Base-by-base conservation (phyloP, 768 basidiomycete species). In the Lactifluus piperatus region DNA sequence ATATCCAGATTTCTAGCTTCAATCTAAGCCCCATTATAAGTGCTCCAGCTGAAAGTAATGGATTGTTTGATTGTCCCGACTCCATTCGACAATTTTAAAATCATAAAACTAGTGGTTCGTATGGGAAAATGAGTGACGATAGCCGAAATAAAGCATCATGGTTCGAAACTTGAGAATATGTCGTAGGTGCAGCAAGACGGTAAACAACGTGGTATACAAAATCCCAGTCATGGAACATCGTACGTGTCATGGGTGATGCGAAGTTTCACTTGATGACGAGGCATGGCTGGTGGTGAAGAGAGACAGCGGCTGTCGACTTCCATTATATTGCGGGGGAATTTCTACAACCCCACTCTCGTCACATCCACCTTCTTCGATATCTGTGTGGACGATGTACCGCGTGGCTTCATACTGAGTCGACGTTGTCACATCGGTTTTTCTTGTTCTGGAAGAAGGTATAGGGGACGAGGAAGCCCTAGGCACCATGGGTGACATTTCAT, bases 311-410 rank as follows among this genome's bases (percentile, higher is more conserved):
- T 65, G 71, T 20, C 77, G 77, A 36, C 79, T 73, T 60, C 81
- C 84, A 26, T 77, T 76, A 66, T 90, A 90, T 68, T 82, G 82
- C 16, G 87, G 87, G 27, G 88, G 88, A n/a, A 88, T 76, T 71
- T 90, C 88, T 6, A 88, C 76, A 22, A 86, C 71, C 6, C 77
- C 85, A 18, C 78, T 71, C 26, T 73, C 77, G 53, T 74, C 74
- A 7, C 79, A 73, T n/a, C n/a, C 10, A 13, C 66, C 71, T 65
- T 88, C 86, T 54, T 86, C 85, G 9, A 77, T 78, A 67, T 88
- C 88, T 3, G 81, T 84, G 63, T 89, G 86, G 6, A 88, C 63
- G 57, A 88, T 51, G 37, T 39, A 46, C 14, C n/a, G 59, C 47
- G 58, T 30, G 29, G 34, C 54, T 20, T 45, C 45, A 29, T 39